Percentiles rank a stretch among this genome's conserved stretches.
These are phyloP conservation scores for Phytophthora syringae DNA, from an alignment of 352 stramenopile genomes.

Conservation along the genomic window DNA sequence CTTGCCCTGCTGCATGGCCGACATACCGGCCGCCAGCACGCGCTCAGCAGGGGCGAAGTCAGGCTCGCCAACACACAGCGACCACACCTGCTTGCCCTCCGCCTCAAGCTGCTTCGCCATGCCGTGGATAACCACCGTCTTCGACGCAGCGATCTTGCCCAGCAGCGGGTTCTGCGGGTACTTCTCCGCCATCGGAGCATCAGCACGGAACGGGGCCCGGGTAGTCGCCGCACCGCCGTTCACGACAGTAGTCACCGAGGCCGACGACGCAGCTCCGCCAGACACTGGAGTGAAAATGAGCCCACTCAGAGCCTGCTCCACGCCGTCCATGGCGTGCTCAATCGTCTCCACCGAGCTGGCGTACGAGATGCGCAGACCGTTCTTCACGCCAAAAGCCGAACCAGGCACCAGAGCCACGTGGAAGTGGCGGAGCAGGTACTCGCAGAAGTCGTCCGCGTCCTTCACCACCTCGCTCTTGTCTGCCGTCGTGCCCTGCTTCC, in stretches of 20 bases:
- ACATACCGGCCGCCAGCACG: conserved; percentile 92
- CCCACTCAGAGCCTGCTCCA: conserved; percentile 66
- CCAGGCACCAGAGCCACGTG: conserved; percentile 95
- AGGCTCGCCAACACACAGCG: conserved; percentile 94
- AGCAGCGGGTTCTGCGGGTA: conserved; percentile 77
- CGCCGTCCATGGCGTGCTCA: conserved; percentile 62
- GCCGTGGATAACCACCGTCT: conserved; percentile 93
- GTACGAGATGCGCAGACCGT: conserved; percentile 96
- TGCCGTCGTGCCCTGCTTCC: conserved; percentile 47
- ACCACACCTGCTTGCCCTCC: conserved; percentile 91
- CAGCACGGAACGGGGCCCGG: neutral
- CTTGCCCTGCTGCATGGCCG: conserved; percentile 72
- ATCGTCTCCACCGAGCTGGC: conserved; percentile 94
- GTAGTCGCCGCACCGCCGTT: neutral
- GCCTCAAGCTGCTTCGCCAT: conserved; percentile 96
- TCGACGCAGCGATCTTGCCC: conserved; percentile 75
- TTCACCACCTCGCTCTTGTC: conserved; percentile 54
- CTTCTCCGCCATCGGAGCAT: conserved; percentile 42
- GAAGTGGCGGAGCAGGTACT: too few species aligned
- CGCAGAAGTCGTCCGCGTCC: conserved; percentile 83
- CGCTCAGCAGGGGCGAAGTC: conserved; percentile 92
- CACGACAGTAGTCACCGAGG: too few species aligned
- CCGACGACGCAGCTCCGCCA: neutral
- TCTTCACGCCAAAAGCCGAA: conserved; percentile 93
- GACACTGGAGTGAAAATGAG: conserved; percentile 35